phyloP scores from a whole-genome alignment of 2,329 filamentous ascomycete genomes.

The Knoxdaviesia proteae region DNA sequence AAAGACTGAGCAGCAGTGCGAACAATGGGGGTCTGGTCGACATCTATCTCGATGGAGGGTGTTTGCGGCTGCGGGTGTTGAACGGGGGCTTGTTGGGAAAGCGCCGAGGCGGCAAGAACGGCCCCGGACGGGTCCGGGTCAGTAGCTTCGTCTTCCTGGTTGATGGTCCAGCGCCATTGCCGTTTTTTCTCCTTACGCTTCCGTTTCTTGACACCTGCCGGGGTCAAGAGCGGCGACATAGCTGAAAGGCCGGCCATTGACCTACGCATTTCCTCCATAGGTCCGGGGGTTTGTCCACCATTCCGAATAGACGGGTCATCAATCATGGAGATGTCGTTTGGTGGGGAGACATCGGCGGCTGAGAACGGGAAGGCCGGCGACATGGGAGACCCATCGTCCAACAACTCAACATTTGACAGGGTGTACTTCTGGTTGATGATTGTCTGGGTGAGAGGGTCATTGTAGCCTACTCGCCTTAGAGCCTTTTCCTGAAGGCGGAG shows the following conservation, averaged over 20 bases:
- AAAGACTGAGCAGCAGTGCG: too few relatives aligned
- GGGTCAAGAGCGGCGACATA: slow-evolving; percentile 19
- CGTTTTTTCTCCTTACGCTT: slow-evolving; percentile 38
- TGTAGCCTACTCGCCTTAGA: slow-evolving; percentile 36
- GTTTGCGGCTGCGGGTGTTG: too few relatives aligned
- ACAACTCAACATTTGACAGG: slow-evolving; percentile 41
- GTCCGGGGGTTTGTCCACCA: slow-evolving; percentile 39
- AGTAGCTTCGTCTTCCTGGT: slow-evolving; percentile 19
- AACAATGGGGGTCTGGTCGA: too few relatives aligned
- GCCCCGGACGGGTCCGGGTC: slow-evolving; percentile 7
- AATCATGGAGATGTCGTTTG: too few relatives aligned
- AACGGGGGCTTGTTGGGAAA: too few relatives aligned
- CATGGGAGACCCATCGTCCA: slow-evolving; percentile 28
- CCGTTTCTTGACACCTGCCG: slow-evolving; percentile 28
- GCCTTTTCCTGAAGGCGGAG: slow-evolving; percentile 31
- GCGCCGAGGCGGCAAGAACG: too few relatives aligned
- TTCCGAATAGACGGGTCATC: slow-evolving; percentile 16
- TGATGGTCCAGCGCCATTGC: slow-evolving; percentile 47
- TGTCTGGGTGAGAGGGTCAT: slow-evolving; percentile 40
- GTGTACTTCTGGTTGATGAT: slow-evolving; percentile 42
- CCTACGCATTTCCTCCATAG: slow-evolving; percentile 41
- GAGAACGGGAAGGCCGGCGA: slow-evolving; percentile 17
- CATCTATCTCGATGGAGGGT: too few relatives aligned
- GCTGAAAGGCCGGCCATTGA: slow-evolving; percentile 28
- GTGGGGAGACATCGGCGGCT: slow-evolving; percentile 22